Evolutionary conservation across 78 protist species (phyloP).

Genomic region (slime mould (Dictyostelium discoideum)): DNA sequence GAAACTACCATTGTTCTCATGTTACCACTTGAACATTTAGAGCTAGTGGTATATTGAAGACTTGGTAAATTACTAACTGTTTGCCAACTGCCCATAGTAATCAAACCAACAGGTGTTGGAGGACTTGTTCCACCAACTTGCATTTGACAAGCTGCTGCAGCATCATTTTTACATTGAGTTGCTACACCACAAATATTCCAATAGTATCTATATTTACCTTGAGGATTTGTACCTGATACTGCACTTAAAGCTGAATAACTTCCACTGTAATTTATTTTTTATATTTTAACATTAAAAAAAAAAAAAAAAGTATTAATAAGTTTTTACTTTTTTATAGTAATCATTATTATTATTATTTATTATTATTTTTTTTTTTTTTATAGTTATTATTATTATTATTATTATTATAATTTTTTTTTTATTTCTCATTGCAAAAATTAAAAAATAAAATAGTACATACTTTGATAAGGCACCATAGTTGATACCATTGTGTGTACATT

Average conservation of each 20-base stretch:
- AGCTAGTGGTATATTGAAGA: neutral
- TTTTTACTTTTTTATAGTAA: neutral
- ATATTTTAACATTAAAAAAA: no score
- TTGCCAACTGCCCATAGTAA: neutral
- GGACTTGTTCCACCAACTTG: neutral
- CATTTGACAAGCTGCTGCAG: neutral
- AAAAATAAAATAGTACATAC: neutral
- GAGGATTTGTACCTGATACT: neutral
- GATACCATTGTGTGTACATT: neutral
- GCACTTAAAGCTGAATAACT: neutral
- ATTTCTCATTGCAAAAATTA: neutral
- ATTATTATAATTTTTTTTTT: neutral
- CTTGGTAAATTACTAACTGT: neutral
- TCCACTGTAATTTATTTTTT: neutral
- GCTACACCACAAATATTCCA: conserved; percentile 7
- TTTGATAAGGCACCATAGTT: neutral
- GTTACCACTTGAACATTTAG: neutral
- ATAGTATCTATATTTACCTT: conserved; percentile 1
- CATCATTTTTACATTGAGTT: neutral
- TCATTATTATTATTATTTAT: neutral
- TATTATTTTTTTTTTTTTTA: neutral
- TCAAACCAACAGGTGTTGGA: neutral
- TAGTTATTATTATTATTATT: neutral
- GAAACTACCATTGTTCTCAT: neutral
- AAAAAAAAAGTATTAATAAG: no score